Conservation (phyloP, 768 basidiomycete genomes). For the Zangia roseola region DNA sequence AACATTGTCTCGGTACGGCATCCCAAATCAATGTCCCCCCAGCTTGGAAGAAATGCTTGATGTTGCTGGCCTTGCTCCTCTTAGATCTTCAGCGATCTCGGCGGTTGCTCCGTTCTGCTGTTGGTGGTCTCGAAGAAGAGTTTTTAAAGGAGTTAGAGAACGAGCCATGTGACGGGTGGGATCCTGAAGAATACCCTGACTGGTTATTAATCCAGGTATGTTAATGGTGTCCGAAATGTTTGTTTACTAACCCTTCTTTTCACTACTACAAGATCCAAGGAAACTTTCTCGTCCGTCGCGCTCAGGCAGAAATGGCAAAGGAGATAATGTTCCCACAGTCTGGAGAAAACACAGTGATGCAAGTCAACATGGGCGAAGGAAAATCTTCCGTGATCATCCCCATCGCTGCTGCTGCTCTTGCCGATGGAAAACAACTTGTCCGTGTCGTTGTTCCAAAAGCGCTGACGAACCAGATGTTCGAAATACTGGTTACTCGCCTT, state of each 20-base stretch:
- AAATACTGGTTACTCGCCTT: conserved; percentile 39
- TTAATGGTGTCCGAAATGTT: too few relatives aligned
- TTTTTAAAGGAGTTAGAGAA: neutral
- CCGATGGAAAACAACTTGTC: conserved; percentile 40
- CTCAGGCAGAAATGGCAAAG: conserved; percentile 41
- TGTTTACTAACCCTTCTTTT: too few relatives aligned
- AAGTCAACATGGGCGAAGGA: conserved; percentile 61
- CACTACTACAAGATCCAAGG: too few relatives aligned
- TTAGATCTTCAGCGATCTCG: conserved; percentile 28
- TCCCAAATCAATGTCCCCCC: conserved; percentile 7
- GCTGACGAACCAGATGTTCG: conserved; percentile 44
- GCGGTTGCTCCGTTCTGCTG: neutral
- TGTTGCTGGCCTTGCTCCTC: conserved; percentile 25
- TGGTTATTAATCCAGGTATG: conserved; percentile 1
- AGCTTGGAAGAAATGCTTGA: conserved; percentile 30
- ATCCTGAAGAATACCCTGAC: neutral
- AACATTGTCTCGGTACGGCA: conserved; percentile 25
- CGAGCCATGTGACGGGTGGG: conserved; percentile 1
- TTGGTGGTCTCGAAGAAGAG: neutral
- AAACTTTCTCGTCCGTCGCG: conserved; percentile 40
- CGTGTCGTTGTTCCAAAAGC: conserved; percentile 48
- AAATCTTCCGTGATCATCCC: conserved; percentile 48
- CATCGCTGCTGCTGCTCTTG: conserved; percentile 37
- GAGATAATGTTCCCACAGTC: conserved; percentile 45
- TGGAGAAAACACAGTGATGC: conserved; percentile 36